A percentile compares a stretch with the other conserved stretches of the same genome.
Evolutionary conservation across 2,329 filamentous ascomycete genomes (phyloP).

Genomic region (Xylariomycetidae sp.): DNA sequence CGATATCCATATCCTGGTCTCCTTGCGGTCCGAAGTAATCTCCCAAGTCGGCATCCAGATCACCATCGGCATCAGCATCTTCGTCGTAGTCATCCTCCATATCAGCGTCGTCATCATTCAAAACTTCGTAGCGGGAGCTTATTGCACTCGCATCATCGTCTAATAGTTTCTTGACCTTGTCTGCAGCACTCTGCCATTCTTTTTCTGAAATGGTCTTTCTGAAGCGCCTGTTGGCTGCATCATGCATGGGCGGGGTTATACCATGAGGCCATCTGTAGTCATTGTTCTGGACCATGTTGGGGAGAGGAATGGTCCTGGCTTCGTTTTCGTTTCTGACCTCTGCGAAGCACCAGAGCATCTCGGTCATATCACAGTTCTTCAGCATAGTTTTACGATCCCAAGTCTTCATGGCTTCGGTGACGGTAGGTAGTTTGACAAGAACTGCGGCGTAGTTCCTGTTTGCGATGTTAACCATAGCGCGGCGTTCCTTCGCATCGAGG

Average conservation of each 20-base stretch:
- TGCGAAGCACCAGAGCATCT: constrained; percentile 80
- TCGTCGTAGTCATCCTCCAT: constrained; percentile 30
- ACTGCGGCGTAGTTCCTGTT: constrained; percentile 70
- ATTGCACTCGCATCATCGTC: constrained; percentile 60
- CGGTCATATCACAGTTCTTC: constrained; percentile 83
- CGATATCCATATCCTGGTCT: constrained; percentile 35
- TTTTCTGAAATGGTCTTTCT: constrained; percentile 77
- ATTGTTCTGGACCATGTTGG: constrained; percentile 60
- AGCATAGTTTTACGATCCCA: constrained; percentile 87
- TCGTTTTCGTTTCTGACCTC: constrained; percentile 62
- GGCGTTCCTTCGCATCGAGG: constrained; percentile 66
- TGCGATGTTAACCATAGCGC: constrained; percentile 68
- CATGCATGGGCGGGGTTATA: constrained; percentile 82
- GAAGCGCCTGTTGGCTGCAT: constrained; percentile 77
- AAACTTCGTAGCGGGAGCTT: constrained; percentile 59
- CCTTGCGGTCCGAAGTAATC: constrained; percentile 33
- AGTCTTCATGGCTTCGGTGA: constrained; percentile 88
- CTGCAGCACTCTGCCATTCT: constrained; percentile 80
- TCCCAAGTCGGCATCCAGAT: constrained; percentile 53
- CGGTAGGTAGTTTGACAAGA: constrained; percentile 78
- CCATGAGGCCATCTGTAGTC: constrained; percentile 78
- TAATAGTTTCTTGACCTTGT: constrained; percentile 70
- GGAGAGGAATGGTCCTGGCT: constrained; percentile 62
- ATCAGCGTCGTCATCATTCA: constrained; percentile 47
- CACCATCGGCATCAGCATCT: constrained; percentile 41